Base-by-base conservation (phyloP, 345 rosid species). In the Rhodomyrtus tomentosa region DNA sequence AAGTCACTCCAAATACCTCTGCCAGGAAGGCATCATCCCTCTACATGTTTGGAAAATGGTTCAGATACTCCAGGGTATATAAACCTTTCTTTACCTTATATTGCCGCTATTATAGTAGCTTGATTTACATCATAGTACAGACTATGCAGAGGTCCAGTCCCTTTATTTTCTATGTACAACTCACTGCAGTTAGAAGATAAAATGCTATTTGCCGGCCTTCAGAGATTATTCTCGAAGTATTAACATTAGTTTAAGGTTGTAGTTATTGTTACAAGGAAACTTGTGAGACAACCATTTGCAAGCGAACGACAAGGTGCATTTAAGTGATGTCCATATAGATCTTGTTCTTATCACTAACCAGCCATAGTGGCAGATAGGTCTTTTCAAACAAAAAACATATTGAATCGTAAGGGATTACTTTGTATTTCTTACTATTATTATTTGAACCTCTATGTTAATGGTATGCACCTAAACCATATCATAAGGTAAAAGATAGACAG, bases 1-100 rank as follows among this genome's bases (percentile, higher is more conserved):
- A 91, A 91, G 87, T 82, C 93, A 38, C 90, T 96, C 72, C 92
- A 87, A 80, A 94, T 96, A 81, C 99, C 99, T 53, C 88, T 91
- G 55, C 98, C 99, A 18, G 99, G 97, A 73, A 92, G 98, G 74
- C 98, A 95, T 85, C 98, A 93, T 53, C 98, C 98, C 42, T 94
- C 98, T 32, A 89, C 92, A 16, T 85, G 87, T 87, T 84, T 94
- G 87, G 87, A 93, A 36, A 89, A 84, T 76, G 89, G 87, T 86
- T 87, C 90, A 73, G 49, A 87, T 29, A 74, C 87, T 83, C 79
- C 86, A 21, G 87, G 96, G 96, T 95, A 94, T 80, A 32, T 68
- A 18, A 18, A 36, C 45, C 45, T 68, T 32, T 68, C 10, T 68
- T 68, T 68, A 18, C 45, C 45, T 68, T 68, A 36, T 68, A 36